Evolutionary conservation across 1,139 yeast species (phyloP), one percentile per base, ranked within the genome.

Genomic region (Sugiyamaella paludigena): DNA sequence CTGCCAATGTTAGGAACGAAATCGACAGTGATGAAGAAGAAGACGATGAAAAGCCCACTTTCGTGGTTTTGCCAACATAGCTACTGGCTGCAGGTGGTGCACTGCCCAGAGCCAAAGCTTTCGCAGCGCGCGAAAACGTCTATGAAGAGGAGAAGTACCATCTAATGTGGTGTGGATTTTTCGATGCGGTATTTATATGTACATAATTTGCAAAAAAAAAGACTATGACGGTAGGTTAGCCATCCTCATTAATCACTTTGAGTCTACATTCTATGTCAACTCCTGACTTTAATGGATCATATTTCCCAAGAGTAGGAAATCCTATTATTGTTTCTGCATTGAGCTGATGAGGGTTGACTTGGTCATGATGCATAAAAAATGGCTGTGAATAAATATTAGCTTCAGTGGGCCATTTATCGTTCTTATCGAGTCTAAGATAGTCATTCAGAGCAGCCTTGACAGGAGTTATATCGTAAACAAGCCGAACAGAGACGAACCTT

Each of bases 261-360:
- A 49, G 40, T 29, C 30, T 29, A 34, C 52, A 52, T 31, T 54
- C 54, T 15, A 54, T 48, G 29, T 44, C 52, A 11, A 50, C 46
- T 9, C 48, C 52, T 10, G 36, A 33, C 27, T 32, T 19, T 12
- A 4, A 19, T 11, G 42, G 39, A 40, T 50, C 44, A 32, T 33
- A 36, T 27, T 35, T 36, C 9, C 47, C 50, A 11, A 54, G 36
- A n/a, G 52, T 46, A 10, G 58, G 57, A 30, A 52, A 52, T 10
- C 58, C 57, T 19, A 42, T 42, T 19, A 48, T 19, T 8, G 39
- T 39, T 27, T 33, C 26, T 11, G 31, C 13, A 6, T 36, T 43
- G 29, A 48, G 38, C 16, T 44, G 43, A 31, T 44, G 36, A 15
- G 48, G 48, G 12, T 32, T 11, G 10, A 30, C 36, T 7, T 36